Percentiles rank a stretch among this genome's conserved stretches.
Evolutionary conservation across 495 filamentous ascomycete species (phyloP).

Genomic region (Ramalina peruviana): DNA sequence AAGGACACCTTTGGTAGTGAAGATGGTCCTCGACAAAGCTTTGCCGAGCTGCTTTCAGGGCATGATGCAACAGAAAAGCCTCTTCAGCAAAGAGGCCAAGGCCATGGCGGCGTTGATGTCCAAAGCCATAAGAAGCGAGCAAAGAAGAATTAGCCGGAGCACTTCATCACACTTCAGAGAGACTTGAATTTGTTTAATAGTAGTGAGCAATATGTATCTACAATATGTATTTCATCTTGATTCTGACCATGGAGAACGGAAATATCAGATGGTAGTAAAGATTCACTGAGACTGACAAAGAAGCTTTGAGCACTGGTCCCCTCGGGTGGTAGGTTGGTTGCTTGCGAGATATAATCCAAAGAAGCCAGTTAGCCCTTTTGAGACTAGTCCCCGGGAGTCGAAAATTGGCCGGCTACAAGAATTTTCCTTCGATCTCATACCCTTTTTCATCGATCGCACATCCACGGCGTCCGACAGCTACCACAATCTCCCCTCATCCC

Average conservation of each 20-base stretch:
- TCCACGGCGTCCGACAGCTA: slow-evolving; percentile 1
- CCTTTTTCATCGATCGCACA: slow-evolving; percentile 11
- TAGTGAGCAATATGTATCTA: too few species aligned
- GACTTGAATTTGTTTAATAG: too few species aligned
- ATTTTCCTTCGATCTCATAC: slow-evolving; percentile 23
- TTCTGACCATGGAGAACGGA: too few species aligned
- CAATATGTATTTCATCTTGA: too few species aligned
- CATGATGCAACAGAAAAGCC: background rate
- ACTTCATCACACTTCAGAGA: too few species aligned
- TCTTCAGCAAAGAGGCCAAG: slow-evolving; percentile 8
- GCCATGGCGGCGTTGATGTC: slow-evolving; percentile 25
- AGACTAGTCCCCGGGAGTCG: background rate
- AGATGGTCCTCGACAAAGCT: slow-evolving; percentile 35
- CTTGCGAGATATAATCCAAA: too few species aligned
- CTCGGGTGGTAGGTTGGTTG: background rate
- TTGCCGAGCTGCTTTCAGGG: slow-evolving; percentile 12
- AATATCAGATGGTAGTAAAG: too few species aligned
- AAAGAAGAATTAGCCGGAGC: slow-evolving; percentile 27
- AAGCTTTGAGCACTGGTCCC: background rate
- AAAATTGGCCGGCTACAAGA: slow-evolving; percentile 2
- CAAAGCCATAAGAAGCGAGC: slow-evolving; percentile 37
- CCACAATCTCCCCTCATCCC: slow-evolving; percentile 16
- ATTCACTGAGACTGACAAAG: too few species aligned
- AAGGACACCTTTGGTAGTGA: slow-evolving; percentile 79
- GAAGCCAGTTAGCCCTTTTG: too few species aligned